These are phyloP conservation scores for Aschersonia sp. DNA, from an alignment of 2,329 filamentous ascomycete species.

Conservation along the genomic window DNA sequence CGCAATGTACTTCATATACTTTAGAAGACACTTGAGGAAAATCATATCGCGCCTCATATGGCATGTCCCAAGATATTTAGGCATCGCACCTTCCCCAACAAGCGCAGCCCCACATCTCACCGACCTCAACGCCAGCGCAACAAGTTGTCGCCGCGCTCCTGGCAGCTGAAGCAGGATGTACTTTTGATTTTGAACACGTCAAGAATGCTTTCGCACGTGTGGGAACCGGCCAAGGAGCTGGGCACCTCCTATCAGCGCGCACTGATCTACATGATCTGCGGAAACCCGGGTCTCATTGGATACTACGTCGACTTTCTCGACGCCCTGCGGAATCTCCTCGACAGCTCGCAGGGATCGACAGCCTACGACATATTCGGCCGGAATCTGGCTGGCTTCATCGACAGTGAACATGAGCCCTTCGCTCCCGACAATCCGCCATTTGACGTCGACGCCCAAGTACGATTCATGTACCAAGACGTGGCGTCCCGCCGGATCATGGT, in stretches of 20 bases:
- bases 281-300: slow-evolving; percentile 61
- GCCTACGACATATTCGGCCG: slow-evolving; percentile 42
- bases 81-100: too few species aligned
- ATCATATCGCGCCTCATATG: too few species aligned
- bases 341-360: slow-evolving; percentile 19
- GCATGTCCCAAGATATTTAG: too few species aligned
- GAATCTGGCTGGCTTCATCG: slow-evolving; percentile 43
- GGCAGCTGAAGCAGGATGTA: too few species aligned
- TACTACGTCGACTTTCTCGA: slow-evolving; percentile 59
- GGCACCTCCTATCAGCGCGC: slow-evolving; percentile 12
- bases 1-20: too few species aligned
- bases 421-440: slow-evolving; percentile 25
- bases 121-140: too few species aligned
- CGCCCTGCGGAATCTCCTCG: slow-evolving; percentile 38
- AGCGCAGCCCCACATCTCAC: too few species aligned
- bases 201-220: slow-evolving; percentile 13
- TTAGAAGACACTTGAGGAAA: too few species aligned
- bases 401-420: slow-evolving; percentile 35
- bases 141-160: too few species aligned
- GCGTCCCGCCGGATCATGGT: slow-evolving; percentile 2
- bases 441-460: slow-evolving; percentile 39
- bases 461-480: slow-evolving; percentile 24
- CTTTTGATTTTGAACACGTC: too few species aligned
- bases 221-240: slow-evolving; percentile 13
- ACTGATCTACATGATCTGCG: slow-evolving; percentile 60